These are phyloP conservation scores for Myrmaecium sp. DNA, from an alignment of 2,329 filamentous ascomycete genomes.

Conservation along the genomic window DNA sequence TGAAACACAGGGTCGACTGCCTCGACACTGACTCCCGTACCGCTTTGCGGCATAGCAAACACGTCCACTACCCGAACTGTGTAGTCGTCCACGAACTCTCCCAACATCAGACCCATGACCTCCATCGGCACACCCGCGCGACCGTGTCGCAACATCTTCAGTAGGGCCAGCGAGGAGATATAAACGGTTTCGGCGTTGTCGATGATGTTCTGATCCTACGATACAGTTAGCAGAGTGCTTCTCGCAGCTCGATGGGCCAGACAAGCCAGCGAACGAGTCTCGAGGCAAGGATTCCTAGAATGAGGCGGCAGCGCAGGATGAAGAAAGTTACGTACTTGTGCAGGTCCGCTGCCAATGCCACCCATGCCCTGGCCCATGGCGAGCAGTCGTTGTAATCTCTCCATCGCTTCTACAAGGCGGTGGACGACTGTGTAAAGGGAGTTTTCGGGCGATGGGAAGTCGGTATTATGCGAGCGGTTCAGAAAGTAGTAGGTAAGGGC, in stretches of 20 bases:
- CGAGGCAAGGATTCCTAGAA: no score
- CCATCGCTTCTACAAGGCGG: slow-evolving; percentile 41
- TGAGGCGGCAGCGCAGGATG: no score
- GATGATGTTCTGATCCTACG: slow-evolving; percentile 79
- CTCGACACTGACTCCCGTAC: slow-evolving; percentile 94
- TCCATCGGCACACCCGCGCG: slow-evolving; percentile 98
- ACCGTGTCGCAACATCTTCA: slow-evolving; percentile 98
- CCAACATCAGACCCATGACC: slow-evolving; percentile 98
- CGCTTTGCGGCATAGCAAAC: slow-evolving; percentile 97
- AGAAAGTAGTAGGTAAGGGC: no score
- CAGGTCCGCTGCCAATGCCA: slow-evolving; percentile 47
- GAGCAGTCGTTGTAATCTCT: slow-evolving; percentile 80
- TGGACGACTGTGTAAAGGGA: slow-evolving; percentile 2
- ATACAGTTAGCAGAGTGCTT: slow-evolving; percentile 5
- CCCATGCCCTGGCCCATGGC: slow-evolving; percentile 51
- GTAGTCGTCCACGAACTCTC: slow-evolving; percentile 98
- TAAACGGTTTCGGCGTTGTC: slow-evolving; percentile 99
- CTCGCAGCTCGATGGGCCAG: no score
- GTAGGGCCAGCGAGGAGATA: slow-evolving; percentile 87
- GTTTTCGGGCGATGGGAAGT: slow-evolving; percentile 2
- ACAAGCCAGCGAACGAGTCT: no score
- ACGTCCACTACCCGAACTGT: slow-evolving; percentile 97
- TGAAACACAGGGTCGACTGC: slow-evolving; percentile 97
- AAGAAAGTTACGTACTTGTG: slow-evolving; percentile 47
- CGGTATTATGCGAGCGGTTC: slow-evolving; percentile 3